phyloP scores from a whole-genome alignment of 768 basidiomycete genomes.

The Xerocomus spinulosus region DNA sequence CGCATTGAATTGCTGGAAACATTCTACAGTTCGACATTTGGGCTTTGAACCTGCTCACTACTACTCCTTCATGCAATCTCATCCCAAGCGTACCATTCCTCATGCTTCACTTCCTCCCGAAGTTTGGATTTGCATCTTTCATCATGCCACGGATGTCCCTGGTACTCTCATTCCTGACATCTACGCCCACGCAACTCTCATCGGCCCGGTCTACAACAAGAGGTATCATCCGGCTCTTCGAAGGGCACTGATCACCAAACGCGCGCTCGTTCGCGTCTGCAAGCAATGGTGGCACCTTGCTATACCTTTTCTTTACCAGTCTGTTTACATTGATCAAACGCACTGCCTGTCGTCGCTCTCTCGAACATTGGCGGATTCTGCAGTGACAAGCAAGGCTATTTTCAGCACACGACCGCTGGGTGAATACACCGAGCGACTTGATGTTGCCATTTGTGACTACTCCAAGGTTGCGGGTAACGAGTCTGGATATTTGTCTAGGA shows the following conservation, averaged over 20 bases:
- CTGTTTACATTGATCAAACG: constrained; percentile 19
- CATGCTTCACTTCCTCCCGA: constrained; percentile 17
- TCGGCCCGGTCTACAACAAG: constrained; percentile 9
- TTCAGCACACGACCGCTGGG: constrained; percentile 13
- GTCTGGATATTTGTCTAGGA: constrained; percentile 1
- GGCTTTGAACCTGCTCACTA: too few relatives aligned
- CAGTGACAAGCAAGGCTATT: constrained; percentile 7
- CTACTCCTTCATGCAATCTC: constrained; percentile 12
- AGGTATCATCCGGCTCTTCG: constrained; percentile 6
- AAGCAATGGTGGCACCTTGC: constrained; percentile 27
- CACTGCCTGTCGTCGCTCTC: constrained; percentile 19
- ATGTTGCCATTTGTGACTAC: constrained; percentile 22
- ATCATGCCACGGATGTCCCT: constrained; percentile 18
- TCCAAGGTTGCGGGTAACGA: neutral
- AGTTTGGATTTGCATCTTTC: constrained; percentile 22
- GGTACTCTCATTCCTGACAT: constrained; percentile 21
- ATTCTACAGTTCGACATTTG: too few relatives aligned
- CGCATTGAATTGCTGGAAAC: too few relatives aligned
- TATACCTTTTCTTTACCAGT: constrained; percentile 19
- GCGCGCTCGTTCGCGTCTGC: constrained; percentile 27
- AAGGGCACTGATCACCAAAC: constrained; percentile 22
- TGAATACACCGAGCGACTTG: constrained; percentile 21
- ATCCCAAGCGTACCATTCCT: too few relatives aligned
- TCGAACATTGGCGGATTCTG: constrained; percentile 9
- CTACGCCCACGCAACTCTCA: constrained; percentile 10